These are phyloP conservation scores for Fistulifera pelliculosa DNA, from an alignment of 108 stramenopile genomes.

Conservation along the genomic window DNA sequence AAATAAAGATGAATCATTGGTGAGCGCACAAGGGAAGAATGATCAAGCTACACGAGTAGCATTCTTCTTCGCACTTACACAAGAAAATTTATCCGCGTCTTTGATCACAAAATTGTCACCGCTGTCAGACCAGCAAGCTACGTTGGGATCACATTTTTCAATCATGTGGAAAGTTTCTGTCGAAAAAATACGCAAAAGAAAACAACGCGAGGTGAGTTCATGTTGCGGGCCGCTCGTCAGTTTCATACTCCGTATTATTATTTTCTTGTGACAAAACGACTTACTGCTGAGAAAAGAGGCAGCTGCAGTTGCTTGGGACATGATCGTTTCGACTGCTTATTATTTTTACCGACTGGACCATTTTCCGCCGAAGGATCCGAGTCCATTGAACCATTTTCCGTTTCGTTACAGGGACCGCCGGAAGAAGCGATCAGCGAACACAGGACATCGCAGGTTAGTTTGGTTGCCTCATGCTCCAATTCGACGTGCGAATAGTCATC, in stretches of 20 bases:
- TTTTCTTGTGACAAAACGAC: too few species aligned
- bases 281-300: slow-evolving; percentile 65
- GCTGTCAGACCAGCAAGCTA: slow-evolving; percentile 48
- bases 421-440: slow-evolving; percentile 24
- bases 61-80: slow-evolving; percentile 15
- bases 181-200: background rate
- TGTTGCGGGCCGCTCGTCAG: background rate
- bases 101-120: slow-evolving; percentile 67
- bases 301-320: slow-evolving; percentile 55
- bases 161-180: slow-evolving; percentile 76
- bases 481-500: slow-evolving; percentile 21
- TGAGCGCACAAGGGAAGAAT: background rate
- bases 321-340: background rate
- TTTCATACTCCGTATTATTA: too few species aligned
- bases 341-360: background rate
- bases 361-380: background rate
- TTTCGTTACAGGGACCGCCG: background rate
- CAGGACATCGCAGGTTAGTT: slow-evolving; percentile 31
- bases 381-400: slow-evolving; percentile 4
- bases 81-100: slow-evolving; percentile 59
- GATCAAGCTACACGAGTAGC: too few species aligned
- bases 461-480: slow-evolving; percentile 13
- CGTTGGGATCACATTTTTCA: slow-evolving; percentile 41
- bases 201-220: too few species aligned
- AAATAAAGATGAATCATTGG: background rate